phyloP scores from a whole-genome alignment of 2,329 filamentous ascomycete genomes.

The Blastomyces percursus region DNA sequence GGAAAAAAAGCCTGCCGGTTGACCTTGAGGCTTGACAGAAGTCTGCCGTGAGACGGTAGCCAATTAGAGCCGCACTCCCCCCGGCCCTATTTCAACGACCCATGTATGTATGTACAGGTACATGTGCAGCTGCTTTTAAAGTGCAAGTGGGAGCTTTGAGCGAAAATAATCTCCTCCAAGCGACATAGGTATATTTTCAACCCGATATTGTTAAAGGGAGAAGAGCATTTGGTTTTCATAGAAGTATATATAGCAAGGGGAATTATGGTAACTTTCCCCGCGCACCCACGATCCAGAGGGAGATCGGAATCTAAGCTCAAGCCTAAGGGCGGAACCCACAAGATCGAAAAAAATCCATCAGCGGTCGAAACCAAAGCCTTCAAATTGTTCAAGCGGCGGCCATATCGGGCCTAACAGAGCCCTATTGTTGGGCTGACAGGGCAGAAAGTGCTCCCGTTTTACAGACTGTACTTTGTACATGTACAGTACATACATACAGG shows the following conservation, averaged over 20 bases:
- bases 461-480: too few species aligned
- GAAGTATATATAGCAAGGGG: neutral
- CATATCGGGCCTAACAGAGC: neutral
- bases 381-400: neutral
- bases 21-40: conserved; percentile 1
- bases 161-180: neutral
- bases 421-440: neutral
- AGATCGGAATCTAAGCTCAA: neutral
- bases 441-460: neutral
- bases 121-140: too few species aligned
- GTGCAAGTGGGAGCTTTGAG: neutral
- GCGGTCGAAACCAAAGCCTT: neutral
- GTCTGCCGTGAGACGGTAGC: neutral
- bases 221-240: neutral
- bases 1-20: conserved; percentile 4
- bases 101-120: neutral
- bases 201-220: neutral
- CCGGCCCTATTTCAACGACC: neutral
- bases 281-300: neutral
- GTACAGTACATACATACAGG: too few species aligned
- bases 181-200: neutral
- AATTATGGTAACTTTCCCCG: neutral
- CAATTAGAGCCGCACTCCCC: neutral
- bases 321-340: neutral
- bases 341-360: neutral